Evolutionary conservation across 768 basidiomycete genomes (phyloP).

Genomic region (Termitomyces sp.): DNA sequence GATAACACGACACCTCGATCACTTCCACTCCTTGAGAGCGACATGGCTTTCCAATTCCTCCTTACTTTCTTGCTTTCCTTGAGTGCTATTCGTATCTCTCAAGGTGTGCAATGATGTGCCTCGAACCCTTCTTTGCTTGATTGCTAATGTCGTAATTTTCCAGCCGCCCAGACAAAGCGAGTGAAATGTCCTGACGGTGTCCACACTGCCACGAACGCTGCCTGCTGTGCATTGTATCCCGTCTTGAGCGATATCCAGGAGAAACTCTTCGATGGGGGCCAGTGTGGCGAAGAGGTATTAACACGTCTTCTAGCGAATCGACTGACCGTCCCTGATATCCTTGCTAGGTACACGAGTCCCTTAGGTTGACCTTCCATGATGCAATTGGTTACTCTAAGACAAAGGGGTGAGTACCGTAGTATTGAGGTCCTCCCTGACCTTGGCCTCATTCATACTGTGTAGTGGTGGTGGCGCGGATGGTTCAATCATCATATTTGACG

Average conservation of each 20-base stretch:
- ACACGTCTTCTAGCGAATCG: not conserved
- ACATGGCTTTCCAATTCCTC: not conserved
- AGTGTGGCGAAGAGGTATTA: not conserved
- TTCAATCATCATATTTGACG: not conserved
- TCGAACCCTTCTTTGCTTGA: not conserved
- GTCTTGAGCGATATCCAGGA: not conserved
- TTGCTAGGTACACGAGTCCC: not conserved
- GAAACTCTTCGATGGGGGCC: not conserved
- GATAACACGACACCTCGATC: not conserved
- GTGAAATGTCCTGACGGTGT: constrained; percentile 1
- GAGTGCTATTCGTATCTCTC: not conserved
- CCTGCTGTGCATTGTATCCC: not conserved
- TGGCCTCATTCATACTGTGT: not conserved
- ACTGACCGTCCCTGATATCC: not conserved
- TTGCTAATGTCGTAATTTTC: not conserved
- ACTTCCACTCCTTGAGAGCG: too few species aligned
- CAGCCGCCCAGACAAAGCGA: not conserved
- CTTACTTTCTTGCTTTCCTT: not conserved
- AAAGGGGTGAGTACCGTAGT: not conserved
- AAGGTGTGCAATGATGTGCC: not conserved
- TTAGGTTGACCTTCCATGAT: not conserved
- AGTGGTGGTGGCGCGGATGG: constrained; percentile 3
- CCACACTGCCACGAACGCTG: not conserved
- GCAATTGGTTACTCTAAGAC: not conserved
- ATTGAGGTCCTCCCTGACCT: not conserved